These are phyloP conservation scores for Sarocladiaceae sp. DNA, from an alignment of 2,329 filamentous ascomycete species.

Conservation along the genomic window DNA sequence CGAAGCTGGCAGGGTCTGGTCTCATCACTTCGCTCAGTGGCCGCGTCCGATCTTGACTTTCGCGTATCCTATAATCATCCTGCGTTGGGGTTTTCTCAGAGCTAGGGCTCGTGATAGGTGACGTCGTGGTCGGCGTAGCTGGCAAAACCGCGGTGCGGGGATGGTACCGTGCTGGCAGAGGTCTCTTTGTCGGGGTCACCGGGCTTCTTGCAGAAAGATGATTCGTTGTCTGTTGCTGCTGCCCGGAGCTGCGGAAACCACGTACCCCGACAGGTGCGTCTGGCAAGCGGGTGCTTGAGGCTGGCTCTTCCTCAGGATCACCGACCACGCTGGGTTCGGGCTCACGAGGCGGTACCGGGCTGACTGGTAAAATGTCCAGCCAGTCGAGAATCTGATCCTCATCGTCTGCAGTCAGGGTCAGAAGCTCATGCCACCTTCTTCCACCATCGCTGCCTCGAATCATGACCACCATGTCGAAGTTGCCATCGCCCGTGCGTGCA, in stretches of 20 bases:
- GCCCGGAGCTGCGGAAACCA: conserved; percentile 16
- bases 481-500: conserved; percentile 67
- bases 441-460: conserved; percentile 65
- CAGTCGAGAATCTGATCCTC: conserved; percentile 79
- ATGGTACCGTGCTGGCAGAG: conserved; percentile 21
- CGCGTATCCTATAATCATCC: conserved; percentile 16
- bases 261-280: conserved; percentile 28
- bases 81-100: conserved; percentile 34
- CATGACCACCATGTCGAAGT: conserved; percentile 79
- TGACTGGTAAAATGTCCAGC: conserved; percentile 69
- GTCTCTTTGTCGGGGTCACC: conserved; percentile 25
- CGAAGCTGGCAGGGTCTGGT: conserved; percentile 30
- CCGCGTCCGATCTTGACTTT: conserved; percentile 18
- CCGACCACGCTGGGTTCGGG: conserved; percentile 28
- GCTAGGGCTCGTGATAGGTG: conserved; percentile 19
- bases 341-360: conserved; percentile 42
- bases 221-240: not conserved
- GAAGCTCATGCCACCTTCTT: conserved; percentile 76
- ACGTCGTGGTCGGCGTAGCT: conserved; percentile 19
- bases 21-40: conserved; percentile 33
- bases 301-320: conserved; percentile 24
- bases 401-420: conserved; percentile 72
- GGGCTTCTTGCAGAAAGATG: conserved; percentile 24
- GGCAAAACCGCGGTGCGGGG: conserved; percentile 18
- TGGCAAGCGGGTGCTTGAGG: conserved; percentile 13